phyloP scores from a whole-genome alignment of 352 stramenopile genomes.

The Achlya hypogyna region DNA sequence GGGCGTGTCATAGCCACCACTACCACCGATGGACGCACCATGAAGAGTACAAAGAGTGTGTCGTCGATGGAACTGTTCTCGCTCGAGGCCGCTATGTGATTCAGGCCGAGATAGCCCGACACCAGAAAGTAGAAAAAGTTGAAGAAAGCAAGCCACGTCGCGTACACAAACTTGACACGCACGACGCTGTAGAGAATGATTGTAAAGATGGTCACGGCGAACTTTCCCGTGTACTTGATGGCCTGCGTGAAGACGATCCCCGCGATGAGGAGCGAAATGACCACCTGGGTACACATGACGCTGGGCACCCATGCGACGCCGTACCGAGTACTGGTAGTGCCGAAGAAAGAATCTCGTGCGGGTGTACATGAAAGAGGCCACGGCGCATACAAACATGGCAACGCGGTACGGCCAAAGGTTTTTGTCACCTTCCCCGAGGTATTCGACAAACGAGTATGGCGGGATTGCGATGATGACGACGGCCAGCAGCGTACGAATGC shows the following conservation, averaged over 20 bases:
- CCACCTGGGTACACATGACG: not conserved
- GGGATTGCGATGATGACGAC: not conserved
- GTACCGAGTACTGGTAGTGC: conserved; percentile 17
- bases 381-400: not conserved
- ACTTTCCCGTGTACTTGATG: conserved; percentile 77
- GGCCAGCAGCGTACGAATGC: conserved; percentile 3
- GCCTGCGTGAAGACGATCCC: conserved; percentile 72
- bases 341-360: conserved; percentile 9
- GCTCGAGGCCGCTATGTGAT: conserved; percentile 20
- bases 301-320: not conserved
- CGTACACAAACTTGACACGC: conserved; percentile 78
- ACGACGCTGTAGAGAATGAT: conserved; percentile 76
- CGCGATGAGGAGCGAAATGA: conserved; percentile 32
- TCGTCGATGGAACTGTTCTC: conserved; percentile 8
- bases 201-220: conserved; percentile 68
- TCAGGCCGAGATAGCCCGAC: conserved; percentile 37
- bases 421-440: conserved; percentile 11
- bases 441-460: conserved; percentile 14
- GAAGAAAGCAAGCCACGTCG: conserved; percentile 58
- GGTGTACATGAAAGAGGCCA: not conserved
- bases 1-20: not conserved
- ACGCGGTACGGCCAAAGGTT: conserved; percentile 1
- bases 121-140: conserved; percentile 75
- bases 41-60: conserved; percentile 14
- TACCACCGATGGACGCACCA: too few species aligned